Base-by-base conservation (phyloP, 306 rosid species). In the Hippophae rhamnoides region DNA sequence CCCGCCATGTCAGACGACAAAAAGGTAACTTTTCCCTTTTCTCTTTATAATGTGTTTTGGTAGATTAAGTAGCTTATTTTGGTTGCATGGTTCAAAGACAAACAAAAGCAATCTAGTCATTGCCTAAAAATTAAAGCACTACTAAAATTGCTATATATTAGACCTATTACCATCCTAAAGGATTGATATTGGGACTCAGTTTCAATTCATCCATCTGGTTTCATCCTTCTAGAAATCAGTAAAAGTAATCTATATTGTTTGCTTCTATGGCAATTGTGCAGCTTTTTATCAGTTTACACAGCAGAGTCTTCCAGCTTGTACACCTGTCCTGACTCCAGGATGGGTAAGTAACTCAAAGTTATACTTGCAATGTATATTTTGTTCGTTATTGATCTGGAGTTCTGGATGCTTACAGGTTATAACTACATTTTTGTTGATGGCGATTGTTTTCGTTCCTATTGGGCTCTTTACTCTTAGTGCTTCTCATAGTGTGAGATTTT, bases 271-370 rank as follows among this genome's bases (percentile, higher is more conserved):
- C 64, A 58, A 7, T 65, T 67, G 63, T 73, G 75, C 84, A 92
- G 96, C 84, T 61, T 68, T 72, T 13, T 49, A 78, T 76, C 92
- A 66, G 70, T 92, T 92, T 75, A 79, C 72, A 55, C 98, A 92
- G 84, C 98, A 92, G 75, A 85, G 60, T 55, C 98, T 92, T 68
- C 98, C 96, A 44, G 96, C 96, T 62, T 92, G 98, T 78, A 87
- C 83, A 71, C 95, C 96, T 25, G 86, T 85, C 60, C 94, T 90
- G 51, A 90, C 96, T 57, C 98, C 96, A 54, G 72, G 75, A 74
- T 73, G 86, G 78, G 98, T 85, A 70, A 83, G 87, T 81, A 75
- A 69, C 74, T 76, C 57, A 61, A 62, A 54, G 27, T 47, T 31
- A 9, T 9, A 40, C 41, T 51, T 43, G 49, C 46, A 57, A 10